Base-by-base conservation (phyloP, 2,329 filamentous ascomycete species). In the Bertia moriformis region DNA sequence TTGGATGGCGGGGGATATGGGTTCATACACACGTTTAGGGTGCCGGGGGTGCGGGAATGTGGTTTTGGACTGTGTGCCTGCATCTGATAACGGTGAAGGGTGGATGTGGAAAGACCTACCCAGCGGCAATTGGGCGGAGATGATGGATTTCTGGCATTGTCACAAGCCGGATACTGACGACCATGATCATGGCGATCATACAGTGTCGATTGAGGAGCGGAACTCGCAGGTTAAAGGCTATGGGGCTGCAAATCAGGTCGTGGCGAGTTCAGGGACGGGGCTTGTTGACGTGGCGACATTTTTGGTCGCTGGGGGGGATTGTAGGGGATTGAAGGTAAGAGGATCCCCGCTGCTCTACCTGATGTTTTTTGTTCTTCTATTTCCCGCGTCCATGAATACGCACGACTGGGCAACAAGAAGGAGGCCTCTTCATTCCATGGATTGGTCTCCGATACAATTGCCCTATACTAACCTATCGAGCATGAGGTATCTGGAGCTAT, bases 131-230 rank as follows among this genome's bases (percentile, higher is more conserved):
- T 98, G 91, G 91, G 93, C 91, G 0, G 91, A 98, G 61, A 93
- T 98, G 88, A 98, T 98, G 91, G 93, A 98, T 57, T 93, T 98
- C 49, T 98, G 91, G 91, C 93, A 98, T 58, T 98, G 91, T 52
- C 91, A 98, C 58, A 96, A 96, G 58, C 91, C 93, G 2, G 58
- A 66, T 29, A 65, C 76, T 40, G 65, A 75, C 44, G 56, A 56
- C 14, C 58, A 64, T 32, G 48, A 66, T 18, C 59, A 66, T 10
- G 49, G 53, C n/a, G 54, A 63, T 38, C 50, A 39, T 38, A 49
- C 19, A 42, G 48, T 7, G 40, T 43, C 12, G n/a, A 14, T 19
- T 15, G n/a, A 20, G 33, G 24, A 19, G 13, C 45, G 40, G 45
- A 35, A 35, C 17, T 7, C 32, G 7, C 32, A 35, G 32, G 15